These are phyloP conservation scores for Teratosphaeria gauchensis DNA, from an alignment of 2,329 filamentous ascomycete genomes.

Conservation along the genomic window DNA sequence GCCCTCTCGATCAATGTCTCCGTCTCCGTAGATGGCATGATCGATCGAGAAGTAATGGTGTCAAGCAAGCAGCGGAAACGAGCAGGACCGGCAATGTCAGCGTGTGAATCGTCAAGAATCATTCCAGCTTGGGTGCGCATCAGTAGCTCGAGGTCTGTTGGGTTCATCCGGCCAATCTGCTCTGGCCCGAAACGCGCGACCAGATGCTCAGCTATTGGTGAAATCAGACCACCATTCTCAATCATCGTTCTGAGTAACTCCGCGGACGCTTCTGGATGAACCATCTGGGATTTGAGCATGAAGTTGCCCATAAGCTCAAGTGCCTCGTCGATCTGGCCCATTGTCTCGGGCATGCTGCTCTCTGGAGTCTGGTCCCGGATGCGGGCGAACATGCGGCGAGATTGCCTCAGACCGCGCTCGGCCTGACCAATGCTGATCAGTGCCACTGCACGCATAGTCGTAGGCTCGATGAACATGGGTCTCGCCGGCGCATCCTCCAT, in stretches of 20 bases:
- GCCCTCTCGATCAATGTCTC: constrained; percentile 49
- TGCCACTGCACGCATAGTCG: constrained; percentile 81
- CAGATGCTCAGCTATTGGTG: constrained; percentile 50
- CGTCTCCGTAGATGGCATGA: constrained; percentile 47
- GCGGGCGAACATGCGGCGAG: constrained; percentile 76
- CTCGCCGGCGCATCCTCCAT: constrained; percentile 54
- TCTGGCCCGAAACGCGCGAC: constrained; percentile 52
- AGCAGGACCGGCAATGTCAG: constrained; percentile 48
- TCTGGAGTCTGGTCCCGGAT: constrained; percentile 56
- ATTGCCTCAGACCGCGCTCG: constrained; percentile 68
- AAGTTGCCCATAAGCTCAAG: constrained; percentile 58
- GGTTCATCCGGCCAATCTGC: constrained; percentile 46
- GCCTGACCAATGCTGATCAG: constrained; percentile 78
- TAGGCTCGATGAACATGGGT: constrained; percentile 69
- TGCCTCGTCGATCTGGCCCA: constrained; percentile 79
- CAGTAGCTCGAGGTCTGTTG: constrained; percentile 47
- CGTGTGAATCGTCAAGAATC: constrained; percentile 33
- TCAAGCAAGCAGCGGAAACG: constrained; percentile 55
- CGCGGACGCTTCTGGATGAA: constrained; percentile 45
- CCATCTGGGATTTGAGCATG: constrained; percentile 39
- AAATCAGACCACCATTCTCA: constrained; percentile 54
- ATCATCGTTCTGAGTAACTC: constrained; percentile 55
- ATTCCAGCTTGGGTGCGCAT: constrained; percentile 50
- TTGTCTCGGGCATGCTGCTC: constrained; percentile 43
- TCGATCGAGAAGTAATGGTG: constrained; percentile 42